These are phyloP conservation scores for Arachnomyces sp. DNA, from an alignment of 2,329 filamentous ascomycete genomes.

Conservation along the genomic window DNA sequence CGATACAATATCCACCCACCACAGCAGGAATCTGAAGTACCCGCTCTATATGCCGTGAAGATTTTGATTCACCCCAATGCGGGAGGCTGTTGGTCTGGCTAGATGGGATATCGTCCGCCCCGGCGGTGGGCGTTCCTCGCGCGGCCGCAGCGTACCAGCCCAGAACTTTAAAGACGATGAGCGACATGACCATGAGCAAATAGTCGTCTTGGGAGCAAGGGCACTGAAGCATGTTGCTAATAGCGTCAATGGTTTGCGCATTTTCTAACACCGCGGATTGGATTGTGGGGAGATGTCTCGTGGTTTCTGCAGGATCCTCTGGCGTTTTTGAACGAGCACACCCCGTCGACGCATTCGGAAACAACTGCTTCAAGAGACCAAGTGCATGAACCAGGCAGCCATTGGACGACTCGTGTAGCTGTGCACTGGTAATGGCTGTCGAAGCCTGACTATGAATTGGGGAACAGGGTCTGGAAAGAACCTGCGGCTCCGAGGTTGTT, in stretches of 20 bases:
- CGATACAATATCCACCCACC: conserved; percentile 10
- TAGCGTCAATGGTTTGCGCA: conserved; percentile 21
- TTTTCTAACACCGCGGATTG: conserved; percentile 18
- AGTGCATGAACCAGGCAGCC: conserved; percentile 16
- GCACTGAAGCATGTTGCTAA: conserved; percentile 26
- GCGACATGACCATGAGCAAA: conserved; percentile 23
- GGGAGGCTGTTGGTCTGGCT: not conserved
- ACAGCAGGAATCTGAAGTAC: conserved; percentile 2
- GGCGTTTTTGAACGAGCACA: not conserved
- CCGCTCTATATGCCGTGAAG: conserved; percentile 1
- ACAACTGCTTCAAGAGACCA: conserved; percentile 18
- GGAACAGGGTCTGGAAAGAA: too few species aligned
- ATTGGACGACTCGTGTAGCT: not conserved
- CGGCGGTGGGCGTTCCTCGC: conserved; percentile 1
- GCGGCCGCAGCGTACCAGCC: conserved; percentile 23
- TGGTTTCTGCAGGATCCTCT: not conserved
- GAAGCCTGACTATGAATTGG: too few species aligned
- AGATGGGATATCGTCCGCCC: not conserved
- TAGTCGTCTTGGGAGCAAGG: conserved; percentile 26
- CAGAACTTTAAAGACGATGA: conserved; percentile 29
- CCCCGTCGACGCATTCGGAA: conserved; percentile 6
- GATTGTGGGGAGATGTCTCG: conserved; percentile 1
- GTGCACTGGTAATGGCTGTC: not conserved
- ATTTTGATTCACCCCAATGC: not conserved
- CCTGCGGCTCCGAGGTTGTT: not conserved